Conservation (phyloP, 768 basidiomycete species). For the Cubamyces sp. region DNA sequence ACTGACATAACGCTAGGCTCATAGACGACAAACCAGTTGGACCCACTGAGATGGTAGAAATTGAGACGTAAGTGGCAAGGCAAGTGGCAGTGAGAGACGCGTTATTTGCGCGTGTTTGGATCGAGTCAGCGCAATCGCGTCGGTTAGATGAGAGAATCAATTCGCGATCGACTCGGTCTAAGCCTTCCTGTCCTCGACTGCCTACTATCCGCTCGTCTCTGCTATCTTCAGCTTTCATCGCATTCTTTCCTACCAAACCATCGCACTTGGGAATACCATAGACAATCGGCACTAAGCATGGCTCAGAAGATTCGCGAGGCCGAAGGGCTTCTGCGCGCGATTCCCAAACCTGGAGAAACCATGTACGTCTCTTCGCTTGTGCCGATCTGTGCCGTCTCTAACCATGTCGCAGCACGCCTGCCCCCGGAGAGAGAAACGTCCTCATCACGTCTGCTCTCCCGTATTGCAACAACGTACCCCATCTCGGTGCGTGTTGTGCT, state of each 20-base stretch:
- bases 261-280: not conserved
- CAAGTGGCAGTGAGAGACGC: constrained; percentile 13
- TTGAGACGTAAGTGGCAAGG: not conserved
- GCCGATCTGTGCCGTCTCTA: not conserved
- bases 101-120: constrained; percentile 22
- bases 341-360: constrained; percentile 47
- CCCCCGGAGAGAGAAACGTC: constrained; percentile 84
- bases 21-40: too few species aligned
- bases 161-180: constrained; percentile 13
- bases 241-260: too few species aligned
- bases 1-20: too few species aligned
- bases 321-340: constrained; percentile 47
- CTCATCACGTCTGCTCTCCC: constrained; percentile 95
- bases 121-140: constrained; percentile 24
- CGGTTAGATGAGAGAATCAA: constrained; percentile 21
- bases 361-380: constrained; percentile 39
- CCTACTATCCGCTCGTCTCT: too few species aligned
- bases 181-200: not conserved
- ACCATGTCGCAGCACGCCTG: constrained; percentile 59
- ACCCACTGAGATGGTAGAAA: too few species aligned
- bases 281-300: constrained; percentile 26
- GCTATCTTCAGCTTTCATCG: too few species aligned
- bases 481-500: constrained; percentile 66
- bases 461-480: constrained; percentile 96
- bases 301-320: constrained; percentile 46